These are phyloP conservation scores for Rhytidiadelphus loreus DNA, from an alignment of 225 moss, liverwort and hornwort genomes.

Conservation along the genomic window DNA sequence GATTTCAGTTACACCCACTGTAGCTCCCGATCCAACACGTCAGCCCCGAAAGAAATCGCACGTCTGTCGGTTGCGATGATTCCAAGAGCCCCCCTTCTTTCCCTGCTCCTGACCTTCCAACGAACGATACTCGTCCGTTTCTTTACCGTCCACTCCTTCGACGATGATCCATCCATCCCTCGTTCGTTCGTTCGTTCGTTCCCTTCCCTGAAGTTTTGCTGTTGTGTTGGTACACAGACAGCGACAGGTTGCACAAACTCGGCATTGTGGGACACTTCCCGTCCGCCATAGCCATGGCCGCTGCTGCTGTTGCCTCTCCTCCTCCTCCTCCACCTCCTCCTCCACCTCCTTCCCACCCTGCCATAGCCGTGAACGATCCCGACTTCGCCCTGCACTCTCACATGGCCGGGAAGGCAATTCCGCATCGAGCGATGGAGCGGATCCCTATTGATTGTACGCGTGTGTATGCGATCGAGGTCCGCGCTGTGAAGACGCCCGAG, in stretches of 20 bases:
- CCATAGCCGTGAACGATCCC: background rate
- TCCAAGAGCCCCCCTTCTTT: background rate
- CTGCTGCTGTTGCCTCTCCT: background rate
- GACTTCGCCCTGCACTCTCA: background rate
- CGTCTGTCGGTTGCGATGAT: background rate
- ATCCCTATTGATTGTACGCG: slow-evolving; percentile 5
- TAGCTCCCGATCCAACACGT: background rate
- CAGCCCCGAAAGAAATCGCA: background rate
- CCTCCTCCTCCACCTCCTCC: background rate
- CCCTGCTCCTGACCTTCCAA: background rate
- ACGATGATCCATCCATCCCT: background rate
- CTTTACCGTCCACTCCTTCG: background rate
- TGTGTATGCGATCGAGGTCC: background rate
- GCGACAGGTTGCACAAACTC: background rate
- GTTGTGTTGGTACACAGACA: background rate
- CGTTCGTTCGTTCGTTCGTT: background rate
- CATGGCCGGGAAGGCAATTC: background rate
- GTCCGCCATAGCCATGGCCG: background rate
- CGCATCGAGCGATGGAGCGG: background rate
- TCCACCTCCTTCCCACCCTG: background rate
- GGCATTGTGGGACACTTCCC: slow-evolving; percentile 1
- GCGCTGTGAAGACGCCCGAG: slow-evolving; percentile 21
- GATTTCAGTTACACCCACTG: background rate
- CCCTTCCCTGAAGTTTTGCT: background rate
- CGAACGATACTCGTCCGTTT: background rate